Evolutionary conservation across 2,329 filamentous ascomycete species (phyloP).

Genomic region (Scedosporium minutisporum): DNA sequence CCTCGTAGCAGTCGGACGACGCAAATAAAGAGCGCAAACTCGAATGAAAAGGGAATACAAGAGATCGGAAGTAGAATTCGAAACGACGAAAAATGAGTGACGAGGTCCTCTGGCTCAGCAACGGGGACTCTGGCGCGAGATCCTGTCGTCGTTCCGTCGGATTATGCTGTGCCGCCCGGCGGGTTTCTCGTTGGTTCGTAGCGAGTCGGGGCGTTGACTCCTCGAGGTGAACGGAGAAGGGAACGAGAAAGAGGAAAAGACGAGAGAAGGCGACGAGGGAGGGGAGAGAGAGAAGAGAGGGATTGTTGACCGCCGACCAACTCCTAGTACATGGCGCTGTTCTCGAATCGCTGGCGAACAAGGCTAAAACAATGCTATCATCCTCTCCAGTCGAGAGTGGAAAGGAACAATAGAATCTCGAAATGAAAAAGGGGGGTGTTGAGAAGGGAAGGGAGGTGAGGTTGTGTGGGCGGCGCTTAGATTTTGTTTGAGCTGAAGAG

Average conservation of each 20-base stretch:
- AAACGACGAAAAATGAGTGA: neutral
- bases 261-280: neutral
- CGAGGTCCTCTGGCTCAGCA: neutral
- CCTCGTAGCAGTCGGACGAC: neutral
- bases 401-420: neutral
- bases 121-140: neutral
- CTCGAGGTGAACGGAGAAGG: neutral
- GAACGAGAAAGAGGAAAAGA: neutral
- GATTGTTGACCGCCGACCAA: neutral
- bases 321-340: neutral
- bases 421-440: neutral
- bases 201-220: neutral
- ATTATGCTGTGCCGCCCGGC: neutral
- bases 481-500: conserved; percentile 5
- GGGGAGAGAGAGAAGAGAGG: neutral
- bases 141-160: neutral
- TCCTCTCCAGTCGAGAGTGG: conserved; percentile 1
- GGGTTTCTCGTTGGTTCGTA: neutral
- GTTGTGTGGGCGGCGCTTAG: conserved; percentile 6
- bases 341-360: neutral
- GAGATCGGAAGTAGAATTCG: neutral
- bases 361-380: neutral
- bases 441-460: conserved; percentile 2
- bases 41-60: neutral
- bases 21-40: neutral